These are phyloP conservation scores for Ammopiptanthus mongolicus DNA, from an alignment of 306 rosid species.

Conservation along the genomic window DNA sequence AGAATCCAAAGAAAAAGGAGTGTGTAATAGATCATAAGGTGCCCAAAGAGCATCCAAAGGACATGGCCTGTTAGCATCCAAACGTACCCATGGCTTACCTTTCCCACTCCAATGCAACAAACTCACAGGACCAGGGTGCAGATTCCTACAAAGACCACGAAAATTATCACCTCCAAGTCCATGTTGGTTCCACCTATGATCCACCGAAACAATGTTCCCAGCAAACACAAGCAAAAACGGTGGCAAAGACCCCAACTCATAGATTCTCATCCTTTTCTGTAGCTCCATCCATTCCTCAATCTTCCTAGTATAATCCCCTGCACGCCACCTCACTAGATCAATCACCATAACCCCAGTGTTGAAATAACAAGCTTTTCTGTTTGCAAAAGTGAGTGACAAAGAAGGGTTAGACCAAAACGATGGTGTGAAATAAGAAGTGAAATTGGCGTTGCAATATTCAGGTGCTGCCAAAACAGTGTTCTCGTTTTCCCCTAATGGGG, in stretches of 20 bases:
- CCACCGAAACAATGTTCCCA: constrained; percentile 66
- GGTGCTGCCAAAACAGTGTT: constrained; percentile 75
- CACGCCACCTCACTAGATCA: constrained; percentile 74
- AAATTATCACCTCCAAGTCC: constrained; percentile 92
- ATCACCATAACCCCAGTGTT: constrained; percentile 99
- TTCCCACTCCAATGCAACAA: constrained; percentile 99
- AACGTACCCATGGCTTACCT: constrained; percentile 90
- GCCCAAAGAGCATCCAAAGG: constrained; percentile 96
- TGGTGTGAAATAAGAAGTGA: constrained; percentile 71
- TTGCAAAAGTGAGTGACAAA: constrained; percentile 54
- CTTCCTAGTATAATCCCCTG: constrained; percentile 57
- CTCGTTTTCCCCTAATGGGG: constrained; percentile 23
- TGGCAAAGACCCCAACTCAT: constrained; percentile 77
- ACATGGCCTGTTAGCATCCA: constrained; percentile 82
- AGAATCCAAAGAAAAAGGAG: constrained; percentile 78
- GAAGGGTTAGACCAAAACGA: constrained; percentile 87
- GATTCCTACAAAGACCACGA: constrained; percentile 65
- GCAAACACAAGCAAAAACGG: constrained; percentile 84
- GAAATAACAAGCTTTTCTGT: constrained; percentile 69
- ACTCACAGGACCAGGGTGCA: constrained; percentile 88
- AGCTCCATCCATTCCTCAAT: constrained; percentile 98
- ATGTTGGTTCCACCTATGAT: constrained; percentile 91
- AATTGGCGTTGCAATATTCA: constrained; percentile 90
- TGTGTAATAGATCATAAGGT: constrained; percentile 76
- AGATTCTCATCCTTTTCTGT: constrained; percentile 80